Base-by-base conservation (phyloP, 2,329 filamentous ascomycete species). In the Apiospora malaysiana region DNA sequence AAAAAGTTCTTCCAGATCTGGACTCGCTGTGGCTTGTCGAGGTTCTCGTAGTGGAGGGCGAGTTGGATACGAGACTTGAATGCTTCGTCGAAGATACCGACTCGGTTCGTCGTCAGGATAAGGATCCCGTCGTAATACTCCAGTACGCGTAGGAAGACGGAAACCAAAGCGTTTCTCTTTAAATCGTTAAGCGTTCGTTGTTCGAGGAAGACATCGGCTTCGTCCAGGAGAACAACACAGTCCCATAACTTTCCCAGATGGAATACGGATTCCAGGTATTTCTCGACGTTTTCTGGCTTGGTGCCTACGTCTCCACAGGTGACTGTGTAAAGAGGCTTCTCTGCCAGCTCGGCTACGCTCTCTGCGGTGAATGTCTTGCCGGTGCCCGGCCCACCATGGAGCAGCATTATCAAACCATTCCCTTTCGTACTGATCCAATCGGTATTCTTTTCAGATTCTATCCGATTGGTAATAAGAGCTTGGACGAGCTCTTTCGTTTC, bases 391-490 rank as follows among this genome's bases (percentile, higher is more conserved):
- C 71, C 69, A 1, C 75, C 74, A 9, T 43, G 83, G 8, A 86
- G 79, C 0, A 86, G 79, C 27, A 85, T 78, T 69, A 86, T 82
- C 14, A 86, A 78, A 2, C 84, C 84, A 40, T 83, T 43, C 0
- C 75, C 75, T 51, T 76, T 75, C n/a, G n/a, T n/a, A n/a, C n/a
- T n/a, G n/a, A n/a, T n/a, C n/a, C n/a, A n/a, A n/a, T n/a, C n/a
- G n/a, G n/a, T n/a, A n/a, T n/a, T n/a, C n/a, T n/a, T n/a, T n/a
- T n/a, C n/a, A n/a, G n/a, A n/a, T n/a, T n/a, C n/a, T n/a, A n/a
- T n/a, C n/a, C n/a, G n/a, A n/a, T n/a, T n/a, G n/a, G n/a, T n/a
- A n/a, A n/a, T n/a, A n/a, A n/a, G n/a, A n/a, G n/a, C n/a, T n/a
- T n/a, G n/a, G n/a, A n/a, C n/a, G n/a, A n/a, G n/a, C n/a, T n/a